Conservation (phyloP, 2,329 filamentous ascomycete species). For the Penicillium brasilianum region DNA sequence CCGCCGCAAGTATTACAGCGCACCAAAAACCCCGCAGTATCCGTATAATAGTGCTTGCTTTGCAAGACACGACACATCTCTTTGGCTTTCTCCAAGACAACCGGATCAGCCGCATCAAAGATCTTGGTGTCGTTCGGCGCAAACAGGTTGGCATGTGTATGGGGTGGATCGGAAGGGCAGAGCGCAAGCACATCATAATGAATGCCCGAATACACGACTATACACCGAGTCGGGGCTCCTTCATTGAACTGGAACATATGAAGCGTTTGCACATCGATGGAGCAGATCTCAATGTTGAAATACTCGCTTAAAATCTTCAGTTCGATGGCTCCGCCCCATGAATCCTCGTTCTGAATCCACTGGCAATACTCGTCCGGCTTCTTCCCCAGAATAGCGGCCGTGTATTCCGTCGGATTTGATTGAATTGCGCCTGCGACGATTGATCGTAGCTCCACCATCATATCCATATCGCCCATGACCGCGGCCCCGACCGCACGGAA, state of each 20-base stretch:
- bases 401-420: constrained; percentile 72
- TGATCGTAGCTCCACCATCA: constrained; percentile 73
- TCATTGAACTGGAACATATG: constrained; percentile 80
- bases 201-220: constrained; percentile 88
- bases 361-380: constrained; percentile 76
- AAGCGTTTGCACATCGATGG: constrained; percentile 75
- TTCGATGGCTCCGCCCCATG: constrained; percentile 93
- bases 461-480: constrained; percentile 69
- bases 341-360: constrained; percentile 78
- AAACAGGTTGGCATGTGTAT: constrained; percentile 61
- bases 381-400: constrained; percentile 75
- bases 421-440: constrained; percentile 81
- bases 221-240: constrained; percentile 68
- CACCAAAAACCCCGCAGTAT: constrained; percentile 79
- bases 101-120: constrained; percentile 63
- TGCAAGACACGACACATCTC: constrained; percentile 70
- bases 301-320: constrained; percentile 82
- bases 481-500: constrained; percentile 87
- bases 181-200: constrained; percentile 92
- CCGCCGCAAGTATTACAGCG: constrained; percentile 69
- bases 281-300: constrained; percentile 84
- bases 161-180: constrained; percentile 64
- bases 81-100: constrained; percentile 64
- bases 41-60: constrained; percentile 81
- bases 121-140: constrained; percentile 81